Percentiles rank a stretch among this genome's conserved stretches.
Conservation (phyloP, 768 basidiomycete genomes). For the Wakefieldia striispora region DNA sequence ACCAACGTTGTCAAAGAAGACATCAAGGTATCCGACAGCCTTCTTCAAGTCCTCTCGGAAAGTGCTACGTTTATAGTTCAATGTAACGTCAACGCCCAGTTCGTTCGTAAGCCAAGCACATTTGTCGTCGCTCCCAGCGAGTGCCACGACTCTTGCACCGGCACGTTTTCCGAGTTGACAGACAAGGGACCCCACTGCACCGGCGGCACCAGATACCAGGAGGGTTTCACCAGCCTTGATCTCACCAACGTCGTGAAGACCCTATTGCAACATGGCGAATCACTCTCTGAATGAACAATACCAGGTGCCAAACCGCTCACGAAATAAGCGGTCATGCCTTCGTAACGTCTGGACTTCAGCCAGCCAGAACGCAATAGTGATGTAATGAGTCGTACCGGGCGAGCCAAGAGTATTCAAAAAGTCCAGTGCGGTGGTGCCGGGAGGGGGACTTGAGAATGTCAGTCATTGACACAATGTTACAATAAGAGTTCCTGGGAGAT, state of each 20-base stretch:
- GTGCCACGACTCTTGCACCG: slow-evolving; percentile 82
- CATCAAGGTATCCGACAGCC: slow-evolving; percentile 72
- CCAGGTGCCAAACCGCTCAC: slow-evolving; percentile 39
- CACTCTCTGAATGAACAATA: background rate
- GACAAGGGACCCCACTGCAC: slow-evolving; percentile 79
- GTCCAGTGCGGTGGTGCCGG: slow-evolving; percentile 67
- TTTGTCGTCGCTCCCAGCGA: slow-evolving; percentile 84
- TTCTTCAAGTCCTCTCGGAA: slow-evolving; percentile 74
- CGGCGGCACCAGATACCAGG: slow-evolving; percentile 88
- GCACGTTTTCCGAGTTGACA: slow-evolving; percentile 81
- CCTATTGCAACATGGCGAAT: slow-evolving; percentile 42
- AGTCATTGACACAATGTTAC: background rate
- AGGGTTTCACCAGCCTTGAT: slow-evolving; percentile 83
- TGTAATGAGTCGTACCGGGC: slow-evolving; percentile 48
- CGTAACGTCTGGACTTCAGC: background rate
- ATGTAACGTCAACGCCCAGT: slow-evolving; percentile 74
- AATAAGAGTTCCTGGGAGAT: slow-evolving; percentile 19
- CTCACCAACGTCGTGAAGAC: slow-evolving; percentile 75
- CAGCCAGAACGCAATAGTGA: background rate
- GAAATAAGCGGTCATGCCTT: slow-evolving; percentile 88
- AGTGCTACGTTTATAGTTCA: slow-evolving; percentile 83
- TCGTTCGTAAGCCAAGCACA: slow-evolving; percentile 84
- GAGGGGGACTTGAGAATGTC: slow-evolving; percentile 42
- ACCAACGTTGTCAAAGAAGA: slow-evolving; percentile 82
- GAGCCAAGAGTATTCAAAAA: slow-evolving; percentile 78